phyloP scores from a whole-genome alignment of 202 grass and related monocot genomes.

The Brachypodium distachyon region DNA sequence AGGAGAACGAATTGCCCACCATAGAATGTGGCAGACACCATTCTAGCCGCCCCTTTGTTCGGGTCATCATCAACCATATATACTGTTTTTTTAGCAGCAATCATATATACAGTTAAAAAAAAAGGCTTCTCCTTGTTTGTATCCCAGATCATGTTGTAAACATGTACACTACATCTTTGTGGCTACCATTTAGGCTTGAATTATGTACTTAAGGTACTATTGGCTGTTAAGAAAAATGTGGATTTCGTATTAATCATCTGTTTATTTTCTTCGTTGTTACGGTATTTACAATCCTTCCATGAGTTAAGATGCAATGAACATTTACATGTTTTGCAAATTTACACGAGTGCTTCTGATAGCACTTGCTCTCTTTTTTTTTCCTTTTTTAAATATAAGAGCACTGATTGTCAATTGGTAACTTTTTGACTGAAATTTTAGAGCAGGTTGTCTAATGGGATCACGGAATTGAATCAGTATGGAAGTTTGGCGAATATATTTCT shows the following conservation, averaged over 20 bases:
- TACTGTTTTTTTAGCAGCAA: no score
- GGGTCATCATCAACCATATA: no score
- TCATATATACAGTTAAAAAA: no score
- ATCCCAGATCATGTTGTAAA: neutral
- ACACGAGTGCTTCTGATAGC: neutral
- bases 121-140: neutral
- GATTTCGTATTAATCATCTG: neutral
- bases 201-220: neutral
- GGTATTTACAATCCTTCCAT: neutral
- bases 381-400: neutral
- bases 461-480: neutral
- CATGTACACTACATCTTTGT: neutral
- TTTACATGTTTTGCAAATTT: neutral
- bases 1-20: neutral
- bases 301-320: neutral
- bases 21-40: neutral
- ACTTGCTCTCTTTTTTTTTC: no score
- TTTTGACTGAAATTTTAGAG: neutral
- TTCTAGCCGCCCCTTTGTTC: neutral
- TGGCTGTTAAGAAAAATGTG: neutral
- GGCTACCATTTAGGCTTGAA: neutral
- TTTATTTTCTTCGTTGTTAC: neutral
- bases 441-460: no score
- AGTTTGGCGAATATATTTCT: neutral
- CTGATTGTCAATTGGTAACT: neutral